Conservation (phyloP, 1,284 basidiomycete genomes). For the Puccinia triticina region DNA sequence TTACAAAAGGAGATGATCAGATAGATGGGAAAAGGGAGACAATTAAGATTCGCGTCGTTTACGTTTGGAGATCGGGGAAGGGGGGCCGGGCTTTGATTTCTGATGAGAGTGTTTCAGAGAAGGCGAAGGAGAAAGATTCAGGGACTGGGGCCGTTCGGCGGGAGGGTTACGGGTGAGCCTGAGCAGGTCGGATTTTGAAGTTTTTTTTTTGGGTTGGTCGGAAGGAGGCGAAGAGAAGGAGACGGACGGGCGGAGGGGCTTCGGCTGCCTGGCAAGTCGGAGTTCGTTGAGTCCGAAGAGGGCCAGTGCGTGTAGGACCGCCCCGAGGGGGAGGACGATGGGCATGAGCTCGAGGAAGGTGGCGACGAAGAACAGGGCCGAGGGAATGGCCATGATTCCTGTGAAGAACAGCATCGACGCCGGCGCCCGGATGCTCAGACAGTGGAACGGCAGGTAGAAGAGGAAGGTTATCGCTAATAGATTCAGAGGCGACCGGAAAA, state of each 20-base stretch:
- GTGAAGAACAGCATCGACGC: not conserved
- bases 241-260: not conserved
- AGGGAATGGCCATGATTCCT: constrained; percentile 31
- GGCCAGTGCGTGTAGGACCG: not conserved
- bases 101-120: not conserved
- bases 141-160: not conserved
- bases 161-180: not conserved
- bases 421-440: constrained; percentile 2
- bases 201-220: not conserved
- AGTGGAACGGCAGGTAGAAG: constrained; percentile 27
- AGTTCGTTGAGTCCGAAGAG: constrained; percentile 28
- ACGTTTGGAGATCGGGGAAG: not conserved
- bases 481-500: constrained; percentile 32
- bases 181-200: not conserved
- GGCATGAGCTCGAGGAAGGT: constrained; percentile 34
- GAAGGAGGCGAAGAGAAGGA: not conserved
- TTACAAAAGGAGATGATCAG: not conserved
- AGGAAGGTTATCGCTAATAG: constrained; percentile 28
- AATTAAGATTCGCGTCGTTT: constrained; percentile 22
- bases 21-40: not conserved
- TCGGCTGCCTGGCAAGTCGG: not conserved
- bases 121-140: not conserved
- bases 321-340: constrained; percentile 18
- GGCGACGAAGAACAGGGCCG: constrained; percentile 17
- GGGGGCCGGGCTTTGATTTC: not conserved